Percentiles rank a stretch among this genome's conserved stretches.
Evolutionary conservation across 108 stramenopile species (phyloP).

Genomic region (Thalassiosira profunda): DNA sequence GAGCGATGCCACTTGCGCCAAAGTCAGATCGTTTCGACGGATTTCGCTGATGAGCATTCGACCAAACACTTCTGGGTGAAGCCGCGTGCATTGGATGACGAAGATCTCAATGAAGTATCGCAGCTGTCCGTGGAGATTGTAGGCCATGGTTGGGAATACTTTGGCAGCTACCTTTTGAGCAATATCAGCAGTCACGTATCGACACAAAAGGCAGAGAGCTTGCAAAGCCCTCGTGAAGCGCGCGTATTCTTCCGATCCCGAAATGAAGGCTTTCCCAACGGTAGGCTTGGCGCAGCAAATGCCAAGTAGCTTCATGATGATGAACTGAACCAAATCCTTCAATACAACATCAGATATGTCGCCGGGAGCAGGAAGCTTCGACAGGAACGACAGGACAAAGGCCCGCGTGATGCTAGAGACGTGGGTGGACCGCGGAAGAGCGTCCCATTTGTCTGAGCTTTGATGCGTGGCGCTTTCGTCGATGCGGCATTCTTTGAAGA

Average conservation of each 20-base stretch:
- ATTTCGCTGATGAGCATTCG: conserved; percentile 58
- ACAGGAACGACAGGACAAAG: conserved; percentile 74
- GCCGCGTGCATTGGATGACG: conserved; percentile 71
- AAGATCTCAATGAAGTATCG: conserved; percentile 87
- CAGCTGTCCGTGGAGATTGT: conserved; percentile 77
- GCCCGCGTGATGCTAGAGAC: conserved; percentile 65
- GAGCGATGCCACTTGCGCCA: conserved; percentile 77
- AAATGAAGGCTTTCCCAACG: conserved; percentile 59
- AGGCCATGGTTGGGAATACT: conserved; percentile 58
- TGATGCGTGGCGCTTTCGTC: conserved; percentile 67
- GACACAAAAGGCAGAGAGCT: conserved; percentile 72
- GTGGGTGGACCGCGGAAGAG: conserved; percentile 47
- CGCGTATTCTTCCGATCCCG: conserved; percentile 73
- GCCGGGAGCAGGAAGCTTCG: conserved; percentile 58
- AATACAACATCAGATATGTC: conserved; percentile 53
- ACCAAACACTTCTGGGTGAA: conserved; percentile 64
- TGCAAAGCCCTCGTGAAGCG: conserved; percentile 82
- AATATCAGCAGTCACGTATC: conserved; percentile 75
- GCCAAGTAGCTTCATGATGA: conserved; percentile 66
- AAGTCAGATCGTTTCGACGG: conserved; percentile 59
- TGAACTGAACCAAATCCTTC: conserved; percentile 57
- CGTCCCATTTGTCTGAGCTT: conserved; percentile 3
- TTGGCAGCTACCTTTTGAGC: conserved; percentile 55
- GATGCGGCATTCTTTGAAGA: conserved; percentile 75
- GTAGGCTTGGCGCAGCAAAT: conserved; percentile 44